Conservation (phyloP, 441 rosid species). For the Breynia disticha region DNA sequence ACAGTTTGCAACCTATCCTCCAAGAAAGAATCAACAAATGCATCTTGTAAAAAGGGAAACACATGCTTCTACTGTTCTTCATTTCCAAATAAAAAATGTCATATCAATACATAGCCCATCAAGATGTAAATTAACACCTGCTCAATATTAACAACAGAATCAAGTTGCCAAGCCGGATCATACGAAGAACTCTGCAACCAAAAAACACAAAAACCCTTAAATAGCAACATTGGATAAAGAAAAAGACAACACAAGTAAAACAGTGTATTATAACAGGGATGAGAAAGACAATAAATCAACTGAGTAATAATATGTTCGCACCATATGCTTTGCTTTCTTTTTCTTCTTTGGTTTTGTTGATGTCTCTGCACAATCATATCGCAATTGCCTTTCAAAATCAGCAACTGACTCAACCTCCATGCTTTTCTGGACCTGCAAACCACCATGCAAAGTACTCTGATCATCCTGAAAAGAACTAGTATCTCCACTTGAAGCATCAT, state of each 20-base stretch:
- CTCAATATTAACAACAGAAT: slow-evolving; percentile 50
- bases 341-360: slow-evolving; percentile 76
- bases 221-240: slow-evolving; percentile 8
- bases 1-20: too few relatives aligned
- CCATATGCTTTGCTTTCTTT: slow-evolving; percentile 64
- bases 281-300: not conserved
- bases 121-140: slow-evolving; percentile 37
- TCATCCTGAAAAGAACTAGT: slow-evolving; percentile 96
- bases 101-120: too few relatives aligned
- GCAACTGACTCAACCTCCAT: slow-evolving; percentile 79
- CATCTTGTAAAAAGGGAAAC: too few relatives aligned
- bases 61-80: too few relatives aligned
- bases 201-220: slow-evolving; percentile 21
- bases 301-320: slow-evolving; percentile 27
- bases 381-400: slow-evolving; percentile 61
- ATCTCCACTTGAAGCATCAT: slow-evolving; percentile 98
- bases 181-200: slow-evolving; percentile 64
- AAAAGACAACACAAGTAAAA: slow-evolving; percentile 1
- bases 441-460: slow-evolving; percentile 77
- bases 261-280: not conserved
- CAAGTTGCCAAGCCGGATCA: slow-evolving; percentile 79
- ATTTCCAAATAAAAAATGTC: too few relatives aligned
- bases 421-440: slow-evolving; percentile 60
- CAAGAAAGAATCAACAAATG: too few relatives aligned
- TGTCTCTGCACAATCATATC: slow-evolving; percentile 74